Evolutionary conservation across 1,284 basidiomycete species (phyloP).

Genomic region (Heterobasidion parviporum): DNA sequence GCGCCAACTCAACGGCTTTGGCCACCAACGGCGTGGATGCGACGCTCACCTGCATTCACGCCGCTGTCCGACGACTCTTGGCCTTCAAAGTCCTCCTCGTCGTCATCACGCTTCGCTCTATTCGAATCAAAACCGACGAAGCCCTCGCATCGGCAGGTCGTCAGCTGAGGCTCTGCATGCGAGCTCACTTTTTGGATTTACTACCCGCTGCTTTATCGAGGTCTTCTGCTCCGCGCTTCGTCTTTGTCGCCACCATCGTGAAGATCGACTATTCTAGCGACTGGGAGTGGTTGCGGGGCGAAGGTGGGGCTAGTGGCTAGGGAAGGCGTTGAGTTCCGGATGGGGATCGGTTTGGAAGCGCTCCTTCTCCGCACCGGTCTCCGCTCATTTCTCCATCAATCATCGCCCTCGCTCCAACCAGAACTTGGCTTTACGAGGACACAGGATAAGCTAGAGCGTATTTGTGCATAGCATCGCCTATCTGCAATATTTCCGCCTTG

Average conservation of each 20-base stretch:
- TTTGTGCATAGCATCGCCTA: too few relatives aligned
- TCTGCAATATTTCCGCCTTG: too few relatives aligned
- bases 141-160: background rate
- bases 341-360: background rate
- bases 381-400: background rate
- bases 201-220: slow-evolving; percentile 14
- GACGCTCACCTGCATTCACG: slow-evolving; percentile 21
- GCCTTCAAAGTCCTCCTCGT: slow-evolving; percentile 19
- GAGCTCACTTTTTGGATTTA: slow-evolving; percentile 22
- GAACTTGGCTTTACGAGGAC: background rate
- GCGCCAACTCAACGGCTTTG: background rate
- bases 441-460: background rate
- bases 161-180: background rate
- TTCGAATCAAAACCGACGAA: background rate
- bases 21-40: background rate
- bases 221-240: slow-evolving; percentile 24
- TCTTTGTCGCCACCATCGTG: slow-evolving; percentile 19
- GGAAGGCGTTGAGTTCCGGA: background rate
- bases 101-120: slow-evolving; percentile 21
- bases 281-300: too few relatives aligned
- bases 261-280: background rate
- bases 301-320: background rate
- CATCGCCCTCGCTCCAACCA: background rate
- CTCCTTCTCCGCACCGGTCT: background rate
- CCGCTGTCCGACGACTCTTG: slow-evolving; percentile 17